Conservation (phyloP, 2,329 filamentous ascomycete species). For the Calonectria hongkongensis region DNA sequence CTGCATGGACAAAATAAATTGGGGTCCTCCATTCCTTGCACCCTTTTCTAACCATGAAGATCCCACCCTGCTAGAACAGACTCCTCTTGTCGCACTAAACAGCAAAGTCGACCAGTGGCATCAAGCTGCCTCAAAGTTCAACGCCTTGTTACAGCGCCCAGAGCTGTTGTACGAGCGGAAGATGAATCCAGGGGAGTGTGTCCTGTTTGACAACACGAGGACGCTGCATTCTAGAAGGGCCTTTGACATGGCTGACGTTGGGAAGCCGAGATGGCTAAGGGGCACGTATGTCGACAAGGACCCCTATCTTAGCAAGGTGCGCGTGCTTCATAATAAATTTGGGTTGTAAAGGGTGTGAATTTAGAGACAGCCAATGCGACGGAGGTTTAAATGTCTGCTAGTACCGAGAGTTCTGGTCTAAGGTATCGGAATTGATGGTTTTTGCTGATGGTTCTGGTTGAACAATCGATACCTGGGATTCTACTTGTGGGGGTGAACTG, state of each 20-base stretch:
- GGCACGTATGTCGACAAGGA: constrained; percentile 34
- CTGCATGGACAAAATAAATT: neutral
- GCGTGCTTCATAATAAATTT: constrained; percentile 16
- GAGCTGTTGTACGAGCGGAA: neutral
- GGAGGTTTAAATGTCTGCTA: too few relatives aligned
- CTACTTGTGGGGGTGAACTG: too few relatives aligned
- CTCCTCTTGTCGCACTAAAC: neutral
- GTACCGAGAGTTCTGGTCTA: too few relatives aligned
- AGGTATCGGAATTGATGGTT: too few relatives aligned
- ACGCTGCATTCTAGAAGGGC: neutral
- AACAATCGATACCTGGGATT: too few relatives aligned
- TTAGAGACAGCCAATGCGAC: too few relatives aligned
- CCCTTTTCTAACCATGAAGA: neutral
- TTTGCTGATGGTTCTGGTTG: too few relatives aligned
- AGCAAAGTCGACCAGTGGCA: neutral
- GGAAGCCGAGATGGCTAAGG: constrained; percentile 30
- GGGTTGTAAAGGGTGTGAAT: too few relatives aligned
- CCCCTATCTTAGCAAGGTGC: constrained; percentile 29
- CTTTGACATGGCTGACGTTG: constrained; percentile 23
- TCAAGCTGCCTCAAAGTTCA: neutral
- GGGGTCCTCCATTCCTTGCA: neutral
- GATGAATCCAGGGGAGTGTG: neutral
- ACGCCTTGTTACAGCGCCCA: neutral
- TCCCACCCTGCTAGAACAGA: neutral
- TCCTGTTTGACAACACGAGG: neutral